Evolutionary conservation across 2,329 filamentous ascomycete species (phyloP).

Genomic region (Apiospora hydei): DNA sequence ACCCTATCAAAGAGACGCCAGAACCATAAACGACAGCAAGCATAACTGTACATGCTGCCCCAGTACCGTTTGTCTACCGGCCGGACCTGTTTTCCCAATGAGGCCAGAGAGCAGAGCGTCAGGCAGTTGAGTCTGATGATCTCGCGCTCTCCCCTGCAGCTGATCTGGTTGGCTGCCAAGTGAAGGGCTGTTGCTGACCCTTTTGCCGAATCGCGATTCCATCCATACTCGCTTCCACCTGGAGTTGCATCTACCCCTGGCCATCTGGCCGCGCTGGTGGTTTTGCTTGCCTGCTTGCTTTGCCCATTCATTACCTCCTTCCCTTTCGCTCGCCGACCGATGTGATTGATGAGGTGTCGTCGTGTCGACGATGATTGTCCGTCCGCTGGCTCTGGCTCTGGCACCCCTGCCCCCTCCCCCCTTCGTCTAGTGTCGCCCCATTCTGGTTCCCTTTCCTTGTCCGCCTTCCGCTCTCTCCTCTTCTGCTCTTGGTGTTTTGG

Average conservation of each 20-base stretch:
- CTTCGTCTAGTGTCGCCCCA: slow-evolving; percentile 5
- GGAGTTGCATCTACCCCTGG: slow-evolving; percentile 13
- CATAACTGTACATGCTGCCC: slow-evolving; percentile 15
- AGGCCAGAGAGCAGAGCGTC: slow-evolving; percentile 5
- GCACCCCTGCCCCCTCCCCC: neutral
- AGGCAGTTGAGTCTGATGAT: slow-evolving; percentile 9
- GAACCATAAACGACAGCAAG: slow-evolving; percentile 17
- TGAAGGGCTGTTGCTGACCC: slow-evolving; percentile 4
- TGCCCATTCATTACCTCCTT: slow-evolving; percentile 22
- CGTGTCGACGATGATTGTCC: slow-evolving; percentile 1
- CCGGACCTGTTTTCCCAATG: slow-evolving; percentile 19
- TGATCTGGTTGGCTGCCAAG: slow-evolving; percentile 21
- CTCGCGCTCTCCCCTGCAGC: slow-evolving; percentile 10
- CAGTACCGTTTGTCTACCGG: slow-evolving; percentile 20
- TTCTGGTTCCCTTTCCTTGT: slow-evolving; percentile 5
- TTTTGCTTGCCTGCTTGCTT: slow-evolving; percentile 6
- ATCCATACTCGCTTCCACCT: slow-evolving; percentile 13
- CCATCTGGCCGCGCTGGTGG: neutral
- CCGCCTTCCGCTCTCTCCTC: slow-evolving; percentile 16
- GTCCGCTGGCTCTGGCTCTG: neutral
- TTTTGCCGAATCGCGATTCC: slow-evolving; percentile 7
- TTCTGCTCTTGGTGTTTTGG: slow-evolving; percentile 16
- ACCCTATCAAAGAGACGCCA: slow-evolving; percentile 18
- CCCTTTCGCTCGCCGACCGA: slow-evolving; percentile 29
- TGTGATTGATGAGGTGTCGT: slow-evolving; percentile 15